Conservation (phyloP, 1,284 basidiomycete species). For the Tylopilus sp. region DNA sequence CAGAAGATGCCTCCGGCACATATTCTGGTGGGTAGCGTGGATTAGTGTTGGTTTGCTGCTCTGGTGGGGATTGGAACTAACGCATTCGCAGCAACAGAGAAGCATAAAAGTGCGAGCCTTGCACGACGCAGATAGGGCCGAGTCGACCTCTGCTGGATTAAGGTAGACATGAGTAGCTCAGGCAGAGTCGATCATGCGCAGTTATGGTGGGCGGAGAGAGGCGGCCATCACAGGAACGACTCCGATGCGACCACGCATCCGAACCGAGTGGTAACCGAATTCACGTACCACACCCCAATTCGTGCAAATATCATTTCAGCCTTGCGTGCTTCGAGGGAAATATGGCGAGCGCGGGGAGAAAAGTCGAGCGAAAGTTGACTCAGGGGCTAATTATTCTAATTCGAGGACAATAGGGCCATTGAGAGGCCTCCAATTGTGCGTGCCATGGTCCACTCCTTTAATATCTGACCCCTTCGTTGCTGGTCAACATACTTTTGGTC, state of each 20-base stretch:
- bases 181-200: not conserved
- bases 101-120: constrained; percentile 39
- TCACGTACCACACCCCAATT: not conserved
- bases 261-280: not conserved
- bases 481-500: constrained; percentile 17
- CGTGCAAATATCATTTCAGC: too few relatives aligned
- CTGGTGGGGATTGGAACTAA: constrained; percentile 33
- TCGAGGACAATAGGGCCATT: not conserved
- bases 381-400: constrained; percentile 20
- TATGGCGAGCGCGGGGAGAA: too few relatives aligned
- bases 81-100: constrained; percentile 61
- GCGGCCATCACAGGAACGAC: too few relatives aligned
- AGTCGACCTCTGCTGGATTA: constrained; percentile 1
- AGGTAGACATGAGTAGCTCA: constrained; percentile 14
- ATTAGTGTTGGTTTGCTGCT: constrained; percentile 1
- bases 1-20: constrained; percentile 71
- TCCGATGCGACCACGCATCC: not conserved
- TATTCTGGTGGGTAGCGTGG: constrained; percentile 39
- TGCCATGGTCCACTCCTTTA: constrained; percentile 1
- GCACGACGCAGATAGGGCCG: constrained; percentile 17
- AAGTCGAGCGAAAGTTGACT: not conserved
- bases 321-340: too few relatives aligned
- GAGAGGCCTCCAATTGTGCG: constrained; percentile 21
- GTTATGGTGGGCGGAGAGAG: not conserved
- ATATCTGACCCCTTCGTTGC: constrained; percentile 17